These are phyloP conservation scores for Endogone sp. DNA, from an alignment of 192 early-diverging fungal genomes.

Conservation along the genomic window DNA sequence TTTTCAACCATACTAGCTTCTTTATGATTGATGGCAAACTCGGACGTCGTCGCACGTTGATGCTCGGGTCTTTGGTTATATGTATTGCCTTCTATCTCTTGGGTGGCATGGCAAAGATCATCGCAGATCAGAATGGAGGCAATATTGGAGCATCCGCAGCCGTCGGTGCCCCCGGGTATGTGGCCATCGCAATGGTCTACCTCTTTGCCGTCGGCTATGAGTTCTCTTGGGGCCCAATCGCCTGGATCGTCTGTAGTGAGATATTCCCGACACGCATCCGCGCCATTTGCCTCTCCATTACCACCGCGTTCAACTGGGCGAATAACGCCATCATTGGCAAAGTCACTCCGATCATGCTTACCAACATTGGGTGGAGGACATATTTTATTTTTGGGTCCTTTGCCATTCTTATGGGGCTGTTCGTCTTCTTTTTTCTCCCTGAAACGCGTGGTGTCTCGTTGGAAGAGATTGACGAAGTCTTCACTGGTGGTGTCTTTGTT, in stretches of 20 bases:
- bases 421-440: conserved; percentile 64
- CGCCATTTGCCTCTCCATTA: conserved; percentile 63
- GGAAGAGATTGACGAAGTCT: conserved; percentile 84
- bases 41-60: conserved; percentile 26
- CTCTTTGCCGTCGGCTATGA: conserved; percentile 66
- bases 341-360: conserved; percentile 56
- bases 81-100: conserved; percentile 19
- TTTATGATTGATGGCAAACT: conserved; percentile 29
- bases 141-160: background rate
- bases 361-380: conserved; percentile 50
- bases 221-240: conserved; percentile 75
- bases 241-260: conserved; percentile 74
- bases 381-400: conserved; percentile 65
- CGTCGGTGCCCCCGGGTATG: conserved; percentile 7
- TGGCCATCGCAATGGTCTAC: conserved; percentile 28
- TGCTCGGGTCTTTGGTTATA: conserved; percentile 24
- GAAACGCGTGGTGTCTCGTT: conserved; percentile 80
- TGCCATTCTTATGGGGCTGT: conserved; percentile 47
- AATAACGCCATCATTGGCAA: conserved; percentile 66
- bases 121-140: conserved; percentile 18
- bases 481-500: conserved; percentile 28
- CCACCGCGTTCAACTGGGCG: conserved; percentile 75
- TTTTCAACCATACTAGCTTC: too few relatives aligned
- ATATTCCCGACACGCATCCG: conserved; percentile 73
- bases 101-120: conserved; percentile 21